Evolutionary conservation across 2,329 filamentous ascomycete genomes (phyloP), one percentile per base, ranked within the genome.

Genomic region (Penicillium sp.): DNA sequence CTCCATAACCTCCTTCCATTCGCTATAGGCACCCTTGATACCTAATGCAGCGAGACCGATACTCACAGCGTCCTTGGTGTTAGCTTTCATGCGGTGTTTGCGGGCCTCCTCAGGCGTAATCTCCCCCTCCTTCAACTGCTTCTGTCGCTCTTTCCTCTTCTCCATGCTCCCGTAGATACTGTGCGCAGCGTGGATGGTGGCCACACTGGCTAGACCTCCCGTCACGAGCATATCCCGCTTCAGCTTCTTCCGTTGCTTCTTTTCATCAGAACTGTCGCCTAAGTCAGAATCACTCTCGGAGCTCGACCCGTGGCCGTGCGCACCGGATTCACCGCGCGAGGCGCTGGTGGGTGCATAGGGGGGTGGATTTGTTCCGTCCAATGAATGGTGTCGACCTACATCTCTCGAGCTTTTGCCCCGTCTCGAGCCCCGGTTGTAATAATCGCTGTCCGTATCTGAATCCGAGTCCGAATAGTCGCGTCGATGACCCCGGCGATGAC

Each of bases 111-210:
- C 81, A 3, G 79, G 75, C 4, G 80, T 77, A 72, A 88, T 87
- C 63, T 86, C 80, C 45, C 85, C 86, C 60, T 87, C 82, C 31
- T 77, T 74, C n/a, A 88, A 78, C 50, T 83, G 75, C 63, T 81
- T 79, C 66, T 79, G 78, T 46, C 85, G 78, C 61, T 84, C 80
- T 59, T 87, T 81, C 54, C 84, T 81, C 57, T 85, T 84, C 62
- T 86, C 82, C 75, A 87, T 80, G 64, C 81, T 83, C 59, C 80
- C 78, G 71, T 86, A 85, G 52, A 88, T 77, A 58, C 79, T 81
- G 68, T 88, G 85, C 15, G 83, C 86, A 25, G 86, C 86, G 72
- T 88, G 85, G 59, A 88, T 86, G 29, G 86, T 88, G 37, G 86
- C 86, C 56, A 88, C 81, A 54, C 84, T 85, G 51, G 86, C 86